phyloP scores from a whole-genome alignment of 495 filamentous ascomycete genomes.

The Daldinia grandis region DNA sequence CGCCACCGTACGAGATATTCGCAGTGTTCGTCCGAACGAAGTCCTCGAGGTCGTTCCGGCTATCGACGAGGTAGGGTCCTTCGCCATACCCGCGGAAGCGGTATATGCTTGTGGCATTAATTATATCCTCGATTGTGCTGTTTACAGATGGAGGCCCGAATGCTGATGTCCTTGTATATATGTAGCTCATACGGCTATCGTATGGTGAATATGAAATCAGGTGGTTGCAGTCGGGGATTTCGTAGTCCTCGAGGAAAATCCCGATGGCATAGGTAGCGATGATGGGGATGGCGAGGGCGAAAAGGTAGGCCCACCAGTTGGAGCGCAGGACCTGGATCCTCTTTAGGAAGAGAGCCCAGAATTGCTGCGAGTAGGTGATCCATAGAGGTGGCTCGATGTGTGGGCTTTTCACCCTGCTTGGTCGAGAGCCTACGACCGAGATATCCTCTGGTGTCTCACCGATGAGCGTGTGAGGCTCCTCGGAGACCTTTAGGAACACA shows the following conservation, averaged over 20 bases:
- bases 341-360: conserved; percentile 71
- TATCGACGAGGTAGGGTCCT: conserved; percentile 48
- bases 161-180: conserved; percentile 2
- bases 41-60: conserved; percentile 62
- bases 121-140: conserved; percentile 16
- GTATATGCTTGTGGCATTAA: conserved; percentile 6
- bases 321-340: conserved; percentile 69
- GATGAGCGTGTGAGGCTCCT: conserved; percentile 56
- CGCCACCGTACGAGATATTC: conserved; percentile 69
- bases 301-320: conserved; percentile 70
- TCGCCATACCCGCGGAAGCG: conserved; percentile 7
- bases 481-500: conserved; percentile 75
- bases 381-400: conserved; percentile 28
- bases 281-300: conserved; percentile 70
- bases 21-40: conserved; percentile 63
- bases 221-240: conserved; percentile 32
- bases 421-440: conserved; percentile 24
- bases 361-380: conserved; percentile 62
- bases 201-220: conserved; percentile 15
- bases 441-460: conserved; percentile 34
- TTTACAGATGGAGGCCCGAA: conserved; percentile 27
- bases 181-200: conserved; percentile 1
- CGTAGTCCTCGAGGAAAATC: conserved; percentile 57
- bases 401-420: conserved; percentile 25
- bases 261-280: conserved; percentile 48